Percentiles rank a stretch among this genome's conserved stretches.
Evolutionary conservation across 768 basidiomycete genomes (phyloP).

Genomic region (Vararia minispora): DNA sequence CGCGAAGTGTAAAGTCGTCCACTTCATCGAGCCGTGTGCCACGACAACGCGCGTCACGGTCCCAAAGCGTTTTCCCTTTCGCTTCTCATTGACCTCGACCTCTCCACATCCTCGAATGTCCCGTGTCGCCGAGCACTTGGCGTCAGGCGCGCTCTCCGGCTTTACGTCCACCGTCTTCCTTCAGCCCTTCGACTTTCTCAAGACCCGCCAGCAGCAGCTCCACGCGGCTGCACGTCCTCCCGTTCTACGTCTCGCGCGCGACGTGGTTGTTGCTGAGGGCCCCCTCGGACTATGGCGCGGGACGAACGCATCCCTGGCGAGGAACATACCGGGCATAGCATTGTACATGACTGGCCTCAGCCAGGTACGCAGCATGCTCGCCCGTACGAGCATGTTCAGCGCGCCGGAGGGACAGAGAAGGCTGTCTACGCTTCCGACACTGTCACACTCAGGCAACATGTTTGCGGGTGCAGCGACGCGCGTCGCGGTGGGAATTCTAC

Average conservation of each 20-base stretch:
- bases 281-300: constrained; percentile 78
- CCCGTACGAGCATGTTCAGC: constrained; percentile 58
- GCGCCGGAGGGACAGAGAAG: constrained; percentile 12
- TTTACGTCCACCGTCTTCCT: constrained; percentile 63
- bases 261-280: constrained; percentile 56
- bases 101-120: too few species aligned
- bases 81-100: too few species aligned
- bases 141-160: constrained; percentile 65
- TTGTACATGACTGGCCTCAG: constrained; percentile 84
- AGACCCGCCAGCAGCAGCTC: constrained; percentile 85
- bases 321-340: constrained; percentile 90
- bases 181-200: constrained; percentile 82
- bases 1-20: too few species aligned
- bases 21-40: too few species aligned
- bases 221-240: constrained; percentile 32
- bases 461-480: constrained; percentile 78
- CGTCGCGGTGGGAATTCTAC: constrained; percentile 65
- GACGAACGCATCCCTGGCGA: constrained; percentile 69
- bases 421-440: constrained; percentile 54
- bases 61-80: too few species aligned
- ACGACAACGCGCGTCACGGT: too few species aligned
- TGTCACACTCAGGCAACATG: constrained; percentile 73
- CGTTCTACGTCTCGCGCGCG: constrained; percentile 39
- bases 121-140: background rate
- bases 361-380: constrained; percentile 68